Percentiles rank a stretch among this genome's conserved stretches.
Evolutionary conservation across 2,329 filamentous ascomycete genomes (phyloP).

Genomic region (Calonectria henricotiae): DNA sequence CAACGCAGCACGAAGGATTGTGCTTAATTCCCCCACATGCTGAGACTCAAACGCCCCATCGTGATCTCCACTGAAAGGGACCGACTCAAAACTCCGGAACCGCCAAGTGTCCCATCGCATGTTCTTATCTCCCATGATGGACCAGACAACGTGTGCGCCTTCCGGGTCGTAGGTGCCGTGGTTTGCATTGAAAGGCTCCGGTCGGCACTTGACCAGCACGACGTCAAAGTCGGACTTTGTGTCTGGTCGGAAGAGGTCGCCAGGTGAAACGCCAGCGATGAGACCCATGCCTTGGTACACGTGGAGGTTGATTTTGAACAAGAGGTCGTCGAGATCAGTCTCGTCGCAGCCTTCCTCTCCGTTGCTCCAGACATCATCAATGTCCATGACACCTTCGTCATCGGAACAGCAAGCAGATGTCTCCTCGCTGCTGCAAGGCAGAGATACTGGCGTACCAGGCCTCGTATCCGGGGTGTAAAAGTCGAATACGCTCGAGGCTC

Average conservation of each 20-base stretch:
- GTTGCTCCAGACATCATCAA: conserved; percentile 27
- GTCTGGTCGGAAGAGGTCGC: conserved; percentile 41
- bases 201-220: conserved; percentile 46
- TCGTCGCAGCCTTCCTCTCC: conserved; percentile 31
- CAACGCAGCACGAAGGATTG: conserved; percentile 42
- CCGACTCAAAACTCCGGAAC: conserved; percentile 44
- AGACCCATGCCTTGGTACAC: conserved; percentile 46
- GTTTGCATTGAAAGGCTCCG: conserved; percentile 28
- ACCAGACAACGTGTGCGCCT: conserved; percentile 35
- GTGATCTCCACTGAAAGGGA: conserved; percentile 48
- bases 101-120: conserved; percentile 47
- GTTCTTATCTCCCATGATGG: conserved; percentile 43
- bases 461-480: conserved; percentile 27
- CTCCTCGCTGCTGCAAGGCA: conserved; percentile 36
- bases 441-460: conserved; percentile 33
- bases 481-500: conserved; percentile 43
- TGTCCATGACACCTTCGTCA: conserved; percentile 39
- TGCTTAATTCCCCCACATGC: conserved; percentile 45
- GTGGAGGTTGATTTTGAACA: conserved; percentile 47
- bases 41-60: conserved; percentile 47
- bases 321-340: conserved; percentile 34
- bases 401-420: conserved; percentile 35
- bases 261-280: conserved; percentile 44
- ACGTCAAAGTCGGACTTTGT: conserved; percentile 44
- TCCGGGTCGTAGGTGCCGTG: conserved; percentile 10